These are phyloP conservation scores for Tilletia walkeri DNA, from an alignment of 1,284 basidiomycete genomes.

Conservation along the genomic window DNA sequence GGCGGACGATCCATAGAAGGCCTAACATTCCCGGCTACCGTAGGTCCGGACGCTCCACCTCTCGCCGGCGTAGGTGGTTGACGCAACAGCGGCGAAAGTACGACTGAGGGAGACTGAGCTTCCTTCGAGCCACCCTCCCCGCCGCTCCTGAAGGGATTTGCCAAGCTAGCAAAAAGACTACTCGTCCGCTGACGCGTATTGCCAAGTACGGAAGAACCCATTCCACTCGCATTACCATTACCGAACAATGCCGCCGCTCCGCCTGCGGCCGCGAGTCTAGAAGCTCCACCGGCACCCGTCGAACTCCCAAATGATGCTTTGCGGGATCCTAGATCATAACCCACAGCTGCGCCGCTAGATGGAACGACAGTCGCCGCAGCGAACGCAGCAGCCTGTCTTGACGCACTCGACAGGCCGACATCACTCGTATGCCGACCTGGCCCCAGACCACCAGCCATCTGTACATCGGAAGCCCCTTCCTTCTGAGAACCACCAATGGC, in stretches of 20 bases:
- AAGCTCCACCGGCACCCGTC: neutral
- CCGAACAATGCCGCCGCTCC: slow-evolving; percentile 7
- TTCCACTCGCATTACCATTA: neutral
- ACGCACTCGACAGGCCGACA: neutral
- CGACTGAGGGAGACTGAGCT: neutral
- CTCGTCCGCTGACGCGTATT: neutral
- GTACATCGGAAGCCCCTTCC: too few species aligned
- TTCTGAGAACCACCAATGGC: neutral
- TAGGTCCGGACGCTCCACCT: neutral
- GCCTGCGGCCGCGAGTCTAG: neutral
- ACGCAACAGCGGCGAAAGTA: neutral
- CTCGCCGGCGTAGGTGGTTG: neutral
- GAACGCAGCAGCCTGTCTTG: neutral
- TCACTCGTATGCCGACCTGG: slow-evolving; percentile 5
- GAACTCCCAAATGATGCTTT: slow-evolving; percentile 1
- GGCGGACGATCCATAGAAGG: neutral
- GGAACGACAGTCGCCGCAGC: neutral
- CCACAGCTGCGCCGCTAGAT: neutral
- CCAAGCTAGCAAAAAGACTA: slow-evolving; percentile 7
- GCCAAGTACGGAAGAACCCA: neutral
- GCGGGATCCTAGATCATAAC: neutral
- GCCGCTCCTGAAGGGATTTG: neutral
- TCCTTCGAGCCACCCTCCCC: slow-evolving; percentile 3
- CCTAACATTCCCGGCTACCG: neutral
- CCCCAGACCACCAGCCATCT: neutral